These are phyloP conservation scores for Eremochloa ophiuroides DNA, from an alignment of 176 grass and related monocot species.

Conservation along the genomic window DNA sequence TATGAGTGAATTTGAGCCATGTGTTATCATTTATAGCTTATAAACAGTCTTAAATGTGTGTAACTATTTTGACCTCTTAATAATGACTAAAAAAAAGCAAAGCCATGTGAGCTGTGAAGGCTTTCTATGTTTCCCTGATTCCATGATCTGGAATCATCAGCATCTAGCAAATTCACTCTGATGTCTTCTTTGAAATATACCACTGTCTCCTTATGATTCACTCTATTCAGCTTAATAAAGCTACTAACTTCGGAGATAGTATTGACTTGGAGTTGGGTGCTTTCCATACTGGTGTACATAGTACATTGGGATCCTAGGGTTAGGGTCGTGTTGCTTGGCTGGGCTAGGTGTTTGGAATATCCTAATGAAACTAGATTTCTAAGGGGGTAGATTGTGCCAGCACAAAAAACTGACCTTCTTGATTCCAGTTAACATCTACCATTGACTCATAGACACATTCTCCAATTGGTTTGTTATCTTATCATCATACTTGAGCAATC, in stretches of 20 bases:
- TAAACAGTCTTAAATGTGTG: not conserved
- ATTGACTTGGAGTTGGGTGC: not conserved
- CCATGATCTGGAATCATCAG: not conserved
- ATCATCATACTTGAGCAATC: not conserved
- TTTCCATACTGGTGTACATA: not conserved
- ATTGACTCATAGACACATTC: not conserved
- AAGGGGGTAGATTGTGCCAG: not conserved
- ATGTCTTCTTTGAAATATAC: not conserved
- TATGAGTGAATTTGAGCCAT: not conserved
- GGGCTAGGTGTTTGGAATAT: not conserved
- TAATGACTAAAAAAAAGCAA: not conserved
- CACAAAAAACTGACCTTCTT: not conserved
- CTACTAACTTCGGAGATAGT: not conserved
- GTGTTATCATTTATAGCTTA: not conserved
- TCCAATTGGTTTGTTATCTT: not conserved
- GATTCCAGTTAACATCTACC: not conserved
- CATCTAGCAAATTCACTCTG: not conserved
- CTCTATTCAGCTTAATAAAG: not conserved
- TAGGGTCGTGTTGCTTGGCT: not conserved
- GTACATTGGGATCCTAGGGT: not conserved
- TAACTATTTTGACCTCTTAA: not conserved
- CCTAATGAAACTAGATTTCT: not conserved
- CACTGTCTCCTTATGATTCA: not conserved
- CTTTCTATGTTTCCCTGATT: not conserved
- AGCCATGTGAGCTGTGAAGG: not conserved